Evolutionary conservation across 257 asterid species (phyloP).

Genomic region (Echium plantagineum): DNA sequence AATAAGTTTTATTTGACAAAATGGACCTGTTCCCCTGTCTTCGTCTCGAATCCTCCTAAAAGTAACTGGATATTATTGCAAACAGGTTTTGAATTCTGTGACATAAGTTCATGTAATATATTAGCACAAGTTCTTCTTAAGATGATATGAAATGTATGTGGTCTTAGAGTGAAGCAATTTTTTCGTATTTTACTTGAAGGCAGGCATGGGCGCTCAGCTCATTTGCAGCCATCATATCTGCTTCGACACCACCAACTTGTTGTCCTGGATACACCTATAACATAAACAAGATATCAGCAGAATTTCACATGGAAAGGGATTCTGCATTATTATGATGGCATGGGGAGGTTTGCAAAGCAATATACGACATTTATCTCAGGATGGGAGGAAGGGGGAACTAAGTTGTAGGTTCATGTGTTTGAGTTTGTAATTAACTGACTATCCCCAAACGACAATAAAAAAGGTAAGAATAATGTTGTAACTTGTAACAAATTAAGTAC

Average conservation of each 20-base stretch:
- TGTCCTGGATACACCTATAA: constrained; percentile 92
- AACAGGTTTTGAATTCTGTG: constrained; percentile 40
- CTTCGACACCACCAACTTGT: constrained; percentile 80
- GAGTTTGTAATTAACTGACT: too few relatives aligned
- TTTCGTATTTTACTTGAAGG: constrained; percentile 46
- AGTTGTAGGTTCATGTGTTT: too few relatives aligned
- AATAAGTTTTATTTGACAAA: constrained; percentile 1
- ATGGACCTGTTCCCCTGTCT: constrained; percentile 84
- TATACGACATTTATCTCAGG: too few relatives aligned
- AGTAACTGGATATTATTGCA: constrained; percentile 65
- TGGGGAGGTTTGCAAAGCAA: neutral
- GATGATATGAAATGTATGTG: neutral
- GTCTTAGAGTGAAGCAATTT: neutral
- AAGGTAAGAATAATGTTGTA: too few relatives aligned
- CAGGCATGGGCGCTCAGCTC: constrained; percentile 81
- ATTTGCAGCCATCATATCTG: constrained; percentile 92
- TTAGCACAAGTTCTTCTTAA: neutral
- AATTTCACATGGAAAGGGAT: neutral
- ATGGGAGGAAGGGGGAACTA: too few relatives aligned
- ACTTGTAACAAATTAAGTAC: too few relatives aligned
- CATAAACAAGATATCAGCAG: constrained; percentile 7
- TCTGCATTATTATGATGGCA: neutral
- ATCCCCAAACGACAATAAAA: too few relatives aligned
- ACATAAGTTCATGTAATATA: constrained; percentile 12
- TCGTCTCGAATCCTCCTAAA: constrained; percentile 93